Evolutionary conservation across 495 filamentous ascomycete genomes (phyloP), one percentile per base, ranked within the genome.

Genomic region (Staphylotrichum longicolle): DNA sequence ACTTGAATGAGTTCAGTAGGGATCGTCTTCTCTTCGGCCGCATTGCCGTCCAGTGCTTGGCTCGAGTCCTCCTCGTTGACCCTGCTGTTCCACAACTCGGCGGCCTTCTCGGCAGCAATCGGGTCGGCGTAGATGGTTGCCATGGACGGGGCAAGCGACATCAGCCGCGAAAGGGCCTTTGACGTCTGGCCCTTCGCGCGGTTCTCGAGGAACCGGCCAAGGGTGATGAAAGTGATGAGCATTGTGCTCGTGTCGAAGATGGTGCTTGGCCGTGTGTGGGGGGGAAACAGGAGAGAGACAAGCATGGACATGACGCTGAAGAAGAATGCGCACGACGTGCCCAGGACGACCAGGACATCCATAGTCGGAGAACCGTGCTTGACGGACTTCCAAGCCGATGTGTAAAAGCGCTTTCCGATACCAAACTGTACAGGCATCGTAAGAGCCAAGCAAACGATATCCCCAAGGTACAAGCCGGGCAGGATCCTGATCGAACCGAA

Each of bases 211-310:
- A 89, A 98, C 40, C 94, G 86, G 32, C 94, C 93, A 4, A 99
- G 78, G 0, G 90, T 90, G 73, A 96, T 91, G 73, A 98, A 98
- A 0, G 91, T 96, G 70, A 99, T 96, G 30, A 99, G 83, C 95
- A 98, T 99, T 30, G 91, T 97, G 71, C 92, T 96, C 0, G 94
- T 99, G 65, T 99, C 94, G 64, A 98, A 99, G 4, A 98, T 88
- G 6, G 90, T 96, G 57, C 83, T 85, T 3, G 94, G 94, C 27
- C 87, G 82, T 7, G 78, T 81, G 67, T 97, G 92, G 5, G 90
- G 86, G 7, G 80, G 74, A 39, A 81, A 77, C 3, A 88, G 50
- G 30, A 98, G 68, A 7, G 91, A 91, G 39, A 97, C 86, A 11
- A 86, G 12, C 92, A 99, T 98, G 10, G 91, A 88, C 46, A 89